These are phyloP conservation scores for Podaxis sp. DNA, from an alignment of 768 basidiomycete species.

Conservation along the genomic window DNA sequence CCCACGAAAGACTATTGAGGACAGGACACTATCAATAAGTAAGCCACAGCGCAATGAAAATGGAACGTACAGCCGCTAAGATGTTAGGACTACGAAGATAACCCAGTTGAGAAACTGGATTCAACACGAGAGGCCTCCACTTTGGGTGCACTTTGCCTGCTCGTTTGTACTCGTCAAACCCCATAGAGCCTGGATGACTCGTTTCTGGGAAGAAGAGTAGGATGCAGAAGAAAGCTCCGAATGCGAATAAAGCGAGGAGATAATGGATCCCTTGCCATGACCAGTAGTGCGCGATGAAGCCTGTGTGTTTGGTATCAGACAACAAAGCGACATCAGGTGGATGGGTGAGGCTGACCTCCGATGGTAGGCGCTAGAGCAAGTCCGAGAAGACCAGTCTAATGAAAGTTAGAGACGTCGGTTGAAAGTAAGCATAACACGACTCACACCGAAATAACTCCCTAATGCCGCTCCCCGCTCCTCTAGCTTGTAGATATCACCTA, in stretches of 20 bases:
- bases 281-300: constrained; percentile 45
- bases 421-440: constrained; percentile 7
- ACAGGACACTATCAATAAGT: not conserved
- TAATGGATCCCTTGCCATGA: constrained; percentile 61
- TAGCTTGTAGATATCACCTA: constrained; percentile 62
- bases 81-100: constrained; percentile 55
- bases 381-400: constrained; percentile 50
- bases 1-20: constrained; percentile 17
- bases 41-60: not conserved
- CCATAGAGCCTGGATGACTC: constrained; percentile 52
- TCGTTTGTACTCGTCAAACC: constrained; percentile 41
- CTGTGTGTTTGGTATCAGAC: constrained; percentile 21
- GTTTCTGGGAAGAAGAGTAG: constrained; percentile 58
- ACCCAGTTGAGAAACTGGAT: constrained; percentile 45
- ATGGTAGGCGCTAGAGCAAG: constrained; percentile 55
- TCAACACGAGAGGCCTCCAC: constrained; percentile 38
- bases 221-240: constrained; percentile 37
- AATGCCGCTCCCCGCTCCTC: constrained; percentile 59
- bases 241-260: constrained; percentile 34
- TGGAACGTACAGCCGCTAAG: constrained; percentile 42
- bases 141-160: constrained; percentile 13
- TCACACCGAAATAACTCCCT: constrained; percentile 53
- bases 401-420: not conserved
- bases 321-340: not conserved
- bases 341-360: constrained; percentile 38